Percentiles rank a stretch among this genome's conserved stretches.
phyloP scores from a whole-genome alignment of 768 basidiomycete species.

The Pisolithus orientalis region DNA sequence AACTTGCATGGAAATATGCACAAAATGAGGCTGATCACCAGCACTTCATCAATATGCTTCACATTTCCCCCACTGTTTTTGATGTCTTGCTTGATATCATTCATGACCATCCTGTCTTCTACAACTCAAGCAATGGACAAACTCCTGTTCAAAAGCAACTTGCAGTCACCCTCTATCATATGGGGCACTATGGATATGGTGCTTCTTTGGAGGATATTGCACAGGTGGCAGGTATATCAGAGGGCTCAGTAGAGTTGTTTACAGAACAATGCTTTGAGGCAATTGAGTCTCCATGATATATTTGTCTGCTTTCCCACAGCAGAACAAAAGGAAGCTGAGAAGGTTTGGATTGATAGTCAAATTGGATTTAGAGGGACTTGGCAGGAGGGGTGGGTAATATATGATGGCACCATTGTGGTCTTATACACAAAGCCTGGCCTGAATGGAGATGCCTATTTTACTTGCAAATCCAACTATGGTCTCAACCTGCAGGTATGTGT shows the following conservation, averaged over 20 bases:
- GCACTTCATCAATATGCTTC: too few relatives aligned
- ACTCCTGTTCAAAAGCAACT: constrained; percentile 25
- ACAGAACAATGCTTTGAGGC: constrained; percentile 25
- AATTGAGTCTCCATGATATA: constrained; percentile 26
- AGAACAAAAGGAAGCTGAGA: constrained; percentile 31
- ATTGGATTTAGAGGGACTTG: constrained; percentile 25
- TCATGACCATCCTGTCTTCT: too few relatives aligned
- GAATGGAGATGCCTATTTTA: constrained; percentile 31
- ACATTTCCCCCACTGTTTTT: too few relatives aligned
- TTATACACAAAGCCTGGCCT: constrained; percentile 21
- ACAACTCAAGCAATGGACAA: constrained; percentile 23
- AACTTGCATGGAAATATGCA: too few relatives aligned
- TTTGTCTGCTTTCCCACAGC: constrained; percentile 24
- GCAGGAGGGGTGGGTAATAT: constrained; percentile 32
- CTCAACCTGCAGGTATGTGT: not conserved
- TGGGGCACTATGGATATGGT: constrained; percentile 29
- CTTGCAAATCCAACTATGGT: constrained; percentile 31
- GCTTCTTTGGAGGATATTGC: not conserved
- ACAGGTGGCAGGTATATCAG: constrained; percentile 1
- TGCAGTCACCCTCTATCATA: constrained; percentile 23
- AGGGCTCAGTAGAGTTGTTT: constrained; percentile 25
- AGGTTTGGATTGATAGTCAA: constrained; percentile 29
- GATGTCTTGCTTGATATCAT: too few relatives aligned
- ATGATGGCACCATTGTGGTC: constrained; percentile 30
- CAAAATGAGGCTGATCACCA: too few relatives aligned